Evolutionary conservation across 768 basidiomycete genomes (phyloP).

Genomic region (Suillus plorans): DNA sequence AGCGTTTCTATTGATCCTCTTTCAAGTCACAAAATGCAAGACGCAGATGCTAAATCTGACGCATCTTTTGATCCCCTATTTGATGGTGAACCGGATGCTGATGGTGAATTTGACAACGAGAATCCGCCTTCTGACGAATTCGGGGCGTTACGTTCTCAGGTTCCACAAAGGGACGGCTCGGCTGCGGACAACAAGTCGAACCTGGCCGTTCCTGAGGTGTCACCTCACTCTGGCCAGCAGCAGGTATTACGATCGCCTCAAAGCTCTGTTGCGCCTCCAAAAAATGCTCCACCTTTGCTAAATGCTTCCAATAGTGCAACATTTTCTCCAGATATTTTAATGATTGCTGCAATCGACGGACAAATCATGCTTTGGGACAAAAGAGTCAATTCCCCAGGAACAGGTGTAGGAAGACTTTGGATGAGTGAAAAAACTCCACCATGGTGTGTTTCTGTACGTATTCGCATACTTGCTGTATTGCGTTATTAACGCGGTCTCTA

Average conservation of each 20-base stretch:
- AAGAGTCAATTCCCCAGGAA: slow-evolving; percentile 60
- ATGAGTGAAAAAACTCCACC: slow-evolving; percentile 91
- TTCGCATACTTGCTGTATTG: slow-evolving; percentile 5
- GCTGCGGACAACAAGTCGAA: slow-evolving; percentile 17
- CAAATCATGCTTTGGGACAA: slow-evolving; percentile 92
- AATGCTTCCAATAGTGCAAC: slow-evolving; percentile 56
- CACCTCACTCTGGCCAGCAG: slow-evolving; percentile 22
- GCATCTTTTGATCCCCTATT: slow-evolving; percentile 87
- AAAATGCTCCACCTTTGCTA: slow-evolving; percentile 75
- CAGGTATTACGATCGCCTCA: slow-evolving; percentile 27
- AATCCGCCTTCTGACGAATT: slow-evolving; percentile 16
- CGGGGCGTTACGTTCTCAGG: slow-evolving; percentile 16
- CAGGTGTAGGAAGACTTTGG: slow-evolving; percentile 81
- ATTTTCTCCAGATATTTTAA: slow-evolving; percentile 79
- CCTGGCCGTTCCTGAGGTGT: slow-evolving; percentile 30
- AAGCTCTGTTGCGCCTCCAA: slow-evolving; percentile 54
- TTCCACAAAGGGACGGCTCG: slow-evolving; percentile 16
- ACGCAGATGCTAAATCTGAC: slow-evolving; percentile 71
- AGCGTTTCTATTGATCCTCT: slow-evolving; percentile 24
- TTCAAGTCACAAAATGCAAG: slow-evolving; percentile 27
- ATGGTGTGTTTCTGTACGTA: slow-evolving; percentile 90
- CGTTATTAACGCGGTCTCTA: slow-evolving; percentile 30
- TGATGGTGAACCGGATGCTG: slow-evolving; percentile 76
- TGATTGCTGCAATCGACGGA: slow-evolving; percentile 91
- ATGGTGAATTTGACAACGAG: slow-evolving; percentile 40